Percentiles rank a stretch among this genome's conserved stretches.
Conservation (phyloP, 352 stramenopile genomes). For the Achlya hypogyna region DNA sequence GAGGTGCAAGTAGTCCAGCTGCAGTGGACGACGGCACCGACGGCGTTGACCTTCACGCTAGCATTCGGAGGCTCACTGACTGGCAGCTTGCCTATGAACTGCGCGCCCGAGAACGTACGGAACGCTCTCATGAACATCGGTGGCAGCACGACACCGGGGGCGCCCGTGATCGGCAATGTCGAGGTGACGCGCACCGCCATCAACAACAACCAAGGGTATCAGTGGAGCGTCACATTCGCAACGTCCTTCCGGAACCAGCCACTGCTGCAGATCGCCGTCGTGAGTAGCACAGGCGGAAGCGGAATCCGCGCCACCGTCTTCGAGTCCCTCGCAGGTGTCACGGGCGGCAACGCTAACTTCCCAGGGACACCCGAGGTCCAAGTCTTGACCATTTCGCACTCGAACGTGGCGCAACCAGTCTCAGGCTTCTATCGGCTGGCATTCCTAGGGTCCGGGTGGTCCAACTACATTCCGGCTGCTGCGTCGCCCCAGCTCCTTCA, state of each 20-base stretch:
- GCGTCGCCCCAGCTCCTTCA: slow-evolving; percentile 34
- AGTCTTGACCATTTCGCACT: slow-evolving; percentile 51
- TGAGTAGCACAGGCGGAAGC: slow-evolving; percentile 21
- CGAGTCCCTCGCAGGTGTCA: slow-evolving; percentile 39
- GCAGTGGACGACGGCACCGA: slow-evolving; percentile 60
- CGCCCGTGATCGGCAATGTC: slow-evolving; percentile 32
- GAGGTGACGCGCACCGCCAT: slow-evolving; percentile 49
- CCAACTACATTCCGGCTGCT: slow-evolving; percentile 45
- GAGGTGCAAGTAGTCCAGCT: slow-evolving; percentile 84
- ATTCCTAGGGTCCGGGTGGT: slow-evolving; percentile 64
- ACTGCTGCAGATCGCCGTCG: slow-evolving; percentile 48
- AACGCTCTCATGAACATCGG: slow-evolving; percentile 85
- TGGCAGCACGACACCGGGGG: slow-evolving; percentile 5
- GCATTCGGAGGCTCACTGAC: slow-evolving; percentile 71
- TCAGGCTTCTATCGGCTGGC: slow-evolving; percentile 61
- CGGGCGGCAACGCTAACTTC: slow-evolving; percentile 32
- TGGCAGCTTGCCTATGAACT: slow-evolving; percentile 57
- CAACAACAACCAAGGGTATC: slow-evolving; percentile 52
- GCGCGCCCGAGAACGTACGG: slow-evolving; percentile 69
- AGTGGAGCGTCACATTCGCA: slow-evolving; percentile 72
- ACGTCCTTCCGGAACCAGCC: slow-evolving; percentile 38
- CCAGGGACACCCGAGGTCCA: slow-evolving; percentile 65
- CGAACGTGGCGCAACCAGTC: slow-evolving; percentile 23
- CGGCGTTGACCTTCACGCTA: slow-evolving; percentile 45
- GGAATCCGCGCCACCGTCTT: slow-evolving; percentile 31